A percentile compares a stretch with the other conserved stretches of the same genome.
Evolutionary conservation across 1,284 basidiomycete genomes (phyloP).

Genomic region (Pseudozyma hubeiensis): DNA sequence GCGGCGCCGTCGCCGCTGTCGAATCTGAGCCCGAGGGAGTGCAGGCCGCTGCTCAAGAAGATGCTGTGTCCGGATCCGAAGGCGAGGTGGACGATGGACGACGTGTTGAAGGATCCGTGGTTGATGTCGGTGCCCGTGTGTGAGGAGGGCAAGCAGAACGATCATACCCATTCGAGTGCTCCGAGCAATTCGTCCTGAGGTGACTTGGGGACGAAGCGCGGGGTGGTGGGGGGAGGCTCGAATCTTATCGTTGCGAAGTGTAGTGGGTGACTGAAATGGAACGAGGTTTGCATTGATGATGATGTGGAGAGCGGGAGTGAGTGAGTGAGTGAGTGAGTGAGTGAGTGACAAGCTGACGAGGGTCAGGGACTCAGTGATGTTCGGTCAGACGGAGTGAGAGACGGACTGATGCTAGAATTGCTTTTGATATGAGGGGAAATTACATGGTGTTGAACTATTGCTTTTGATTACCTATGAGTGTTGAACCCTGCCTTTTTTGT

Average conservation of each 20-base stretch:
- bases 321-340: too few species aligned
- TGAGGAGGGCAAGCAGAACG: constrained; percentile 41
- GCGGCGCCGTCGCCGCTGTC: constrained; percentile 74
- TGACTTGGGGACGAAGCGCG: too few species aligned
- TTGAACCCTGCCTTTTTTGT: too few species aligned
- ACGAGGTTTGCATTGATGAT: too few species aligned
- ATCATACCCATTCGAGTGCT: constrained; percentile 43
- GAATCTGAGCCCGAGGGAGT: constrained; percentile 87
- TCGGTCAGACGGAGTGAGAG: background rate
- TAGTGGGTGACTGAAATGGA: too few species aligned
- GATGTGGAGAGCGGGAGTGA: too few species aligned
- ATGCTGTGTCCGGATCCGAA: constrained; percentile 97
- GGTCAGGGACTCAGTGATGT: too few species aligned
- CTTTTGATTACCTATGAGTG: too few species aligned
- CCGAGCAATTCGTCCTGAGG: constrained; percentile 3
- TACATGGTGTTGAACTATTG: background rate
- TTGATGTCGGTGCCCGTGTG: constrained; percentile 69
- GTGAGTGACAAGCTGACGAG: too few species aligned
- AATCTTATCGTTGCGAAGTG: too few species aligned
- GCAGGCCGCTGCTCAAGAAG: constrained; percentile 84
- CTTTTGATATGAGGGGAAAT: background rate
- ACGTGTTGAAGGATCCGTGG: constrained; percentile 86
- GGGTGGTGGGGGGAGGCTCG: too few species aligned
- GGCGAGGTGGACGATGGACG: constrained; percentile 81
- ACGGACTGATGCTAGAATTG: background rate